Evolutionary conservation across 768 basidiomycete species (phyloP), one percentile per base, ranked within the genome.

Genomic region (Mycena venus): DNA sequence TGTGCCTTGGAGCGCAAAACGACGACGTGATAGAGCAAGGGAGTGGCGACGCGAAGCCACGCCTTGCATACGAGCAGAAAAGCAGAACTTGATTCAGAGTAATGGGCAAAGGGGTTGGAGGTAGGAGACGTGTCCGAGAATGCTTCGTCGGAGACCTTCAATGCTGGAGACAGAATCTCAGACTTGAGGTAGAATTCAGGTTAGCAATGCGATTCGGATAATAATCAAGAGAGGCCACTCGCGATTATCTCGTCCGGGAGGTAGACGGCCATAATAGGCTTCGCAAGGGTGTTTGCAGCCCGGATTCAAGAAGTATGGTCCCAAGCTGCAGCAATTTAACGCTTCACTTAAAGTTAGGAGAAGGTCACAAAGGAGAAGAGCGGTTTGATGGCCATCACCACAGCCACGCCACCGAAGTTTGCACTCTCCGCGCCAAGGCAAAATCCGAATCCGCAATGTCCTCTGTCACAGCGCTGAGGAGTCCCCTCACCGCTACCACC

Each of bases 1-100:
- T 75, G 74, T 11, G 67, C 73, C 25, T 53, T 70, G 8, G 68
- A 62, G 0, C 73, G 68, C 38, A 75, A 49, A 5, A 75, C 51
- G 11, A 75, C 69, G 15, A 70, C 68, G 44, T 70, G 38, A 25
- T 75, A 75, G 7, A 75, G 68, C 2, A 75, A 38, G 4, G 68
- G 68, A n/a, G 68, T 70, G 14, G 68, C 51, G 10, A 69, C 55
- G 27, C 73, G 73, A 14, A 75, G 42, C 73, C 73, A 75, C n/a
- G 73, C 44, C 40, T 75, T 75, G 63, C n/a, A 62, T 14, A 70
- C 69, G 29, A 70, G 61, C 19, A 70, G 38, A 17, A 56, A 62
- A 12, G 69, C 69, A 14, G 60, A 70, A 11, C 38, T 63, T 3
- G 69, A 70, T 56, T 70, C 69, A 65, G 23, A 78, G 32, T 59